Percentiles rank a stretch among this genome's conserved stretches.
Evolutionary conservation across 192 early-diverging fungal species (phyloP).

Genomic region (Rhizoclosmatium sp.): DNA sequence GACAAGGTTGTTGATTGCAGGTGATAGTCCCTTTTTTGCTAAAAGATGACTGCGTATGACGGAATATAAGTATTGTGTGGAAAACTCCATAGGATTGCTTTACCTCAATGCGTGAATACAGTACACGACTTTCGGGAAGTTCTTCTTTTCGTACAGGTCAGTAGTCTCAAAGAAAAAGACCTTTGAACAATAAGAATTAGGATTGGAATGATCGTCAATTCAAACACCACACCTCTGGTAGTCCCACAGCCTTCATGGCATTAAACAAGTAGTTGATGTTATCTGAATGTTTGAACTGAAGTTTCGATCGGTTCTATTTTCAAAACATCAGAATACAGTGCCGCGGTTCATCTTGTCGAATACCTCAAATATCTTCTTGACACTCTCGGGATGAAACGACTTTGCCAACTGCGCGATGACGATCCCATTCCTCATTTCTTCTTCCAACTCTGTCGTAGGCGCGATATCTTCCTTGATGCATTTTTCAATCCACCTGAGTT

Average conservation of each 20-base stretch:
- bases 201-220: neutral
- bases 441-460: conserved; percentile 80
- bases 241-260: conserved; percentile 76
- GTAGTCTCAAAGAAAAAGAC: conserved; percentile 98
- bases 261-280: conserved; percentile 96
- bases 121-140: conserved; percentile 98
- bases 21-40: conserved; percentile 81
- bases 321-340: neutral
- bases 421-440: conserved; percentile 93
- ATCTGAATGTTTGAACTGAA: conserved; percentile 95
- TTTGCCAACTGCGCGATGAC: conserved; percentile 88
- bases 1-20: conserved; percentile 90
- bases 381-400: conserved; percentile 81
- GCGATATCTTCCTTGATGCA: conserved; percentile 86
- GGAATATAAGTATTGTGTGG: neutral
- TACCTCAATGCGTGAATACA: conserved; percentile 95
- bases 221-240: conserved; percentile 73
- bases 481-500: conserved; percentile 89
- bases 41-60: conserved; percentile 79
- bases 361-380: conserved; percentile 85
- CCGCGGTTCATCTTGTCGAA: neutral
- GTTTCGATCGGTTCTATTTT: conserved; percentile 68
- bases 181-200: conserved; percentile 28
- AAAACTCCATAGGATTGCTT: neutral
- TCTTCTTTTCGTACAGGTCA: conserved; percentile 98